These are phyloP conservation scores for Vaccinium vitisidaea DNA, from an alignment of 148 eudicot species.

Conservation along the genomic window DNA sequence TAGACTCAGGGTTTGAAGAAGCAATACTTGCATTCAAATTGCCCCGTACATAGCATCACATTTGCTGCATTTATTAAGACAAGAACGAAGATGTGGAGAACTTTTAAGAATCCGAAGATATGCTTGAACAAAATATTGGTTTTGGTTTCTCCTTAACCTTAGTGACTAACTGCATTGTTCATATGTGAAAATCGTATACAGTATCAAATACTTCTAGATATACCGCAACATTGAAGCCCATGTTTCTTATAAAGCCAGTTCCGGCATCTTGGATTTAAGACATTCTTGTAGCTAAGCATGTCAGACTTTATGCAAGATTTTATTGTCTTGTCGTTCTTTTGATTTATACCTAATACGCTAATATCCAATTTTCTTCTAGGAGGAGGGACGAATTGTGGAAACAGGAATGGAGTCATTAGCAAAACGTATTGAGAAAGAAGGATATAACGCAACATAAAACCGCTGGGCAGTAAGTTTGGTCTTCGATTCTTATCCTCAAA, in stretches of 20 bases:
- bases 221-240: background rate
- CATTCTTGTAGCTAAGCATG: slow-evolving; percentile 9
- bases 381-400: slow-evolving; percentile 78
- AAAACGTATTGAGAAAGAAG: slow-evolving; percentile 78
- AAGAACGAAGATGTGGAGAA: background rate
- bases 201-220: background rate
- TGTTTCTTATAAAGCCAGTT: background rate
- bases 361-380: slow-evolving; percentile 37
- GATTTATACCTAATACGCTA: background rate
- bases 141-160: background rate
- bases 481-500: background rate
- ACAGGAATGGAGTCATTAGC: slow-evolving; percentile 91
- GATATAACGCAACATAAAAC: slow-evolving; percentile 62
- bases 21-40: background rate
- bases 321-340: background rate
- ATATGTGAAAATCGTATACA: background rate
- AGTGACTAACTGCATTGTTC: background rate
- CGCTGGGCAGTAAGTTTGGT: slow-evolving; percentile 11
- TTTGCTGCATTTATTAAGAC: background rate
- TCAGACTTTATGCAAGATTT: background rate
- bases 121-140: background rate
- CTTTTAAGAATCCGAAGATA: background rate
- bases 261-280: background rate
- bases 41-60: background rate
- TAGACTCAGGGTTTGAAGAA: background rate